Evolutionary conservation across 371 early-diverging fungal species (phyloP), one percentile per base, ranked within the genome.

Genomic region (Funneliformis caledonium): DNA sequence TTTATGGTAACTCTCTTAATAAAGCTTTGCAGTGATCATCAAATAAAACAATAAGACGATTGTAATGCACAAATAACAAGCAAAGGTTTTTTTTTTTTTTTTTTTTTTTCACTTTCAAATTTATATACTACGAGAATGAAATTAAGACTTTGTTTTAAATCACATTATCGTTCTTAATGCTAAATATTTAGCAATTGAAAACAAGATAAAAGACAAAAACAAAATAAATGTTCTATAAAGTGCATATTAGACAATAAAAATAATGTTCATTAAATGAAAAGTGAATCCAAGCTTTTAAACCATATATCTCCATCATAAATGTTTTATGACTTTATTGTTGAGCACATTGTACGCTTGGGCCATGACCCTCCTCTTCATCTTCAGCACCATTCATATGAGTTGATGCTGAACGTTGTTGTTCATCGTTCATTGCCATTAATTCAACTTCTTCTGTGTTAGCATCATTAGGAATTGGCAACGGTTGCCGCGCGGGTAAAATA

Each of bases 331-430:
- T 56, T 87, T 96, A 97, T 88, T 96, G 96, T 86, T 97, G 97
- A 43, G 97, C 96, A 86, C 98, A 98, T 88, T 97, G 98, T 62
- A 98, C 98, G 64, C 93, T 93, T 19, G 96, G 94, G 64, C 87
- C 86, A 22, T 88, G 91, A n/a, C 88, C 91, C 47, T 91, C 89
- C 0, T 88, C 88, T 43, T 92, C 94, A 4, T 85, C 88, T 26
- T 83, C 83, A 8, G 84, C 83, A 82, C 88, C 83, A 37, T 26
- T 52, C 65, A 83, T 83, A 43, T 69, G 83, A 64, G 80, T 85
- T 81, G 83, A 89, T 79, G 85, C 84, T 79, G 81, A 84, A 4
- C 82, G 72, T 64, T 93, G 88, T 77, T 95, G 92, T 84, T 91
- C 90, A 42, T 90, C 90, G 78, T 96, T 94, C 11, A 96, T 90